phyloP scores from a whole-genome alignment of 495 filamentous ascomycete species.

The Hypomontagnella submonticulosa region DNA sequence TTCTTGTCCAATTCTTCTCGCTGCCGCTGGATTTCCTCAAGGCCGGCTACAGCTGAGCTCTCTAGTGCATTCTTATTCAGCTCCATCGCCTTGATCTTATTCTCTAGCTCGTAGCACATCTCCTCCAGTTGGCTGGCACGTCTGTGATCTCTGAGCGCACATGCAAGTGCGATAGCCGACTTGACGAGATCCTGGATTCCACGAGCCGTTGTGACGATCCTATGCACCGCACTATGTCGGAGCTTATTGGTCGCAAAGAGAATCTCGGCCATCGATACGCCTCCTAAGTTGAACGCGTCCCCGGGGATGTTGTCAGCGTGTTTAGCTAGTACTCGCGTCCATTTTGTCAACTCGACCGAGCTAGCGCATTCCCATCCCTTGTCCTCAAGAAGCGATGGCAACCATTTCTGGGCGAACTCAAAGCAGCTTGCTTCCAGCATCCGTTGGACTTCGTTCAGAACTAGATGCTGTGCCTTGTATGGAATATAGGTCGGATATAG shows the following conservation, averaged over 20 bases:
- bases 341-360: constrained; percentile 54
- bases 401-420: constrained; percentile 51
- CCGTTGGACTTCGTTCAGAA: constrained; percentile 51
- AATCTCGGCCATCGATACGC: constrained; percentile 34
- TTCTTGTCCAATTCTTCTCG: constrained; percentile 48
- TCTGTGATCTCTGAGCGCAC: constrained; percentile 45
- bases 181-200: constrained; percentile 47
- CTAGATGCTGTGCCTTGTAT: constrained; percentile 55
- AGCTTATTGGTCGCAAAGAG: constrained; percentile 47
- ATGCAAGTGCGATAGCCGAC: constrained; percentile 46
- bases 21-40: constrained; percentile 47
- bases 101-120: constrained; percentile 49
- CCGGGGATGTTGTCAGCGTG: constrained; percentile 44
- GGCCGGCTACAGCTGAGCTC: constrained; percentile 41
- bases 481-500: constrained; percentile 55
- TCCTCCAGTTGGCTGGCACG: constrained; percentile 52
- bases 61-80: constrained; percentile 56
- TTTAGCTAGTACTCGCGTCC: constrained; percentile 46
- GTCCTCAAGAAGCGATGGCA: constrained; percentile 46
- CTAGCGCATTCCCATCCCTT: constrained; percentile 52
- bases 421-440: constrained; percentile 57
- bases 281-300: constrained; percentile 20
- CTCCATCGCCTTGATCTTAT: constrained; percentile 53
- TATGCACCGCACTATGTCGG: constrained; percentile 53
- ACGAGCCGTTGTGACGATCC: constrained; percentile 46